Base-by-base conservation (phyloP, 495 filamentous ascomycete species). In the Penicillium ucsense region DNA sequence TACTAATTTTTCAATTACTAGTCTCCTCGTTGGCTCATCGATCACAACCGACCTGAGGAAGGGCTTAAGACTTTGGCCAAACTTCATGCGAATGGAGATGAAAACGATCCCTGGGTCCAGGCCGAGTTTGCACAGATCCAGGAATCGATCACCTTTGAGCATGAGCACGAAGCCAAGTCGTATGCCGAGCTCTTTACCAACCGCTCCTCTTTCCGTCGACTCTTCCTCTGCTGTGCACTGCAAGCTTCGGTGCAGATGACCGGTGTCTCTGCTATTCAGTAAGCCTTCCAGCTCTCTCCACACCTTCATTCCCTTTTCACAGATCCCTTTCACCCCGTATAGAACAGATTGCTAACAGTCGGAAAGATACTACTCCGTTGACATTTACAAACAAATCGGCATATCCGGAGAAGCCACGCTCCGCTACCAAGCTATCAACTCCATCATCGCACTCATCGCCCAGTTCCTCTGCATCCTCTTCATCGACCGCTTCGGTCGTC, bases 201-300 rank as follows among this genome's bases (percentile, higher is more conserved):
- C 48, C 74, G 70, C 29, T 78, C 80, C 3, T 80, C 76, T 3
- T 86, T 86, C 69, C 78, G 84, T 11, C 76, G 84, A 9, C 64
- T 88, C 7, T 81, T 86, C 60, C 70, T 88, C 10, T 82, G 80
- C 45, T 79, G 75, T 54, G 67, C 83, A 0, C 60, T 88, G 11
- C 84, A 86, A 59, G 82, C 81, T 4, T 80, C 78, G 2, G 73
- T 79, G 10, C 84, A 88, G 54, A 82, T 86, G 82, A 86, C 83
- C 0, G 83, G 83, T 49, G 82, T 85, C 3, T 80, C 76, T 4
- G 83, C 83, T 0, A 85, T 86, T 55, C 82, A 87, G 68, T 70
- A 56, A 66, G 54, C 31, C 5, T 0, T 35, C 20, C 5, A 46
- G 27, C 28, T 34, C 12, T 10, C 12, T 6, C 4, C 11, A 20